A percentile compares a stretch with the other conserved stretches of the same genome.
Conservation (phyloP, 495 filamentous ascomycete species). For the Aspergillus saccharolyticus region DNA sequence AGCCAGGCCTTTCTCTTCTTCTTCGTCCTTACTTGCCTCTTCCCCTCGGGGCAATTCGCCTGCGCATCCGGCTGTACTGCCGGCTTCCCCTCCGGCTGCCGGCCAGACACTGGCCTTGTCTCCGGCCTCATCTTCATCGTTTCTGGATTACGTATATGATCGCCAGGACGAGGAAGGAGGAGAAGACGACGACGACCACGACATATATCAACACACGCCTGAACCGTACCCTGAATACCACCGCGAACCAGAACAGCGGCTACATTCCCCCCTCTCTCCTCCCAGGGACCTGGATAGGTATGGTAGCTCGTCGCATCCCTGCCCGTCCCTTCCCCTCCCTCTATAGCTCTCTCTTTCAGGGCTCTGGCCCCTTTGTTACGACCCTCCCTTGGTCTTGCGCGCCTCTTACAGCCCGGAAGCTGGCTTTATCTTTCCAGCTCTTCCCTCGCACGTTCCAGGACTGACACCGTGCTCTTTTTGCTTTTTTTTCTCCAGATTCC, state of each 20-base stretch:
- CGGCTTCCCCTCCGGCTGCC: slow-evolving; percentile 14
- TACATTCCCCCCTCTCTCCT: slow-evolving; percentile 26
- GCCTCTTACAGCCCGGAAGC: background rate
- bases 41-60: slow-evolving; percentile 25
- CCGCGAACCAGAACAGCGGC: background rate
- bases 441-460: slow-evolving; percentile 16
- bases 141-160: slow-evolving; percentile 25
- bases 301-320: slow-evolving; percentile 19
- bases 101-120: slow-evolving; percentile 11
- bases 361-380: slow-evolving; percentile 5
- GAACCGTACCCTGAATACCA: background rate
- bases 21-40: slow-evolving; percentile 27
- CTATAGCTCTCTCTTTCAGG: slow-evolving; percentile 8
- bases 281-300: slow-evolving; percentile 42
- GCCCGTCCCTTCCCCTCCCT: slow-evolving; percentile 12
- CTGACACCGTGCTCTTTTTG: slow-evolving; percentile 30
- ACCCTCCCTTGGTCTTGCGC: slow-evolving; percentile 3
- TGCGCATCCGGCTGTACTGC: slow-evolving; percentile 20
- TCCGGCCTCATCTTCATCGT: slow-evolving; percentile 16
- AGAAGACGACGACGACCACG: background rate
- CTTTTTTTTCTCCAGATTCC: slow-evolving; percentile 31
- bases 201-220: background rate
- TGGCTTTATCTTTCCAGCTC: slow-evolving; percentile 6
- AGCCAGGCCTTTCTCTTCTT: slow-evolving; percentile 20
- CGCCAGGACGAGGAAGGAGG: background rate